phyloP scores from a whole-genome alignment of 2,329 filamentous ascomycete species.

The Colletotrichum musicola region DNA sequence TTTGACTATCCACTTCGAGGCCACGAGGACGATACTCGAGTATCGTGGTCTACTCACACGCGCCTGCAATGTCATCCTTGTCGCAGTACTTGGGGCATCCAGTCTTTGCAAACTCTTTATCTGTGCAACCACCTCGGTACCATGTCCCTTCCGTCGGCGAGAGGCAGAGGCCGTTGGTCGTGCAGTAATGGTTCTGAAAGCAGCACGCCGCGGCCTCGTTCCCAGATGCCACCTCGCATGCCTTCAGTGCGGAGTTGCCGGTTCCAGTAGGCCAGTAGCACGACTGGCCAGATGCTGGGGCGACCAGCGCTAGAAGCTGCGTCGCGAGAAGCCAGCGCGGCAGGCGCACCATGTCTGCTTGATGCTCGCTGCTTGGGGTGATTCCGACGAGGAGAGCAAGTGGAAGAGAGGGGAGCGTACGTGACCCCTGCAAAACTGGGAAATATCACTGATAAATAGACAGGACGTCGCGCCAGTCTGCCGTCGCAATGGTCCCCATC shows the following conservation, averaged over 20 bases:
- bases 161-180: slow-evolving; percentile 37
- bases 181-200: slow-evolving; percentile 31
- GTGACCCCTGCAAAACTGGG: too few relatives aligned
- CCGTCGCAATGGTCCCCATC: too few relatives aligned
- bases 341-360: background rate
- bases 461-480: too few relatives aligned
- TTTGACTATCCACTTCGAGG: background rate
- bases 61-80: background rate
- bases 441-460: too few relatives aligned
- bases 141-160: slow-evolving; percentile 29
- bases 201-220: slow-evolving; percentile 32
- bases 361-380: too few relatives aligned
- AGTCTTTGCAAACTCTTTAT: background rate
- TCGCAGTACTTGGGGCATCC: slow-evolving; percentile 34
- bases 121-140: slow-evolving; percentile 35
- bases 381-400: background rate
- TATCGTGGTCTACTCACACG: background rate
- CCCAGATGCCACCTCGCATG: slow-evolving; percentile 11
- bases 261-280: slow-evolving; percentile 30
- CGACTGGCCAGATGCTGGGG: slow-evolving; percentile 15
- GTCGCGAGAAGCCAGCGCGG: slow-evolving; percentile 9
- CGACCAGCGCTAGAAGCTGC: background rate
- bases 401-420: too few relatives aligned
- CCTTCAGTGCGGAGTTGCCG: background rate
- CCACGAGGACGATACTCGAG: background rate